Evolutionary conservation across 2,329 filamentous ascomycete species (phyloP).

Genomic region (Dactylellina cionopaga): DNA sequence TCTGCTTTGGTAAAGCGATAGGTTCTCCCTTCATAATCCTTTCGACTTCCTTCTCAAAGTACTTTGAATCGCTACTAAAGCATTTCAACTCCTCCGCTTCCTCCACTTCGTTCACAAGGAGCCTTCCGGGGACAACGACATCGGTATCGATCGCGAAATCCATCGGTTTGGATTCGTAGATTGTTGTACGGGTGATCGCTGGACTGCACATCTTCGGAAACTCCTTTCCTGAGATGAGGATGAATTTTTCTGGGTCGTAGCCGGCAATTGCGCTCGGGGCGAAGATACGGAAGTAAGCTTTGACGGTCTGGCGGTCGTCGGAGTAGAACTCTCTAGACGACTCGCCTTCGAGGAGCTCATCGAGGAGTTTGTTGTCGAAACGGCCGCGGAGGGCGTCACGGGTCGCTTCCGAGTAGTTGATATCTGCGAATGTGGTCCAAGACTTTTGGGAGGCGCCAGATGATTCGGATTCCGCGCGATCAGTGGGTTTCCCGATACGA

Average conservation of each 20-base stretch:
- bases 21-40: conserved; percentile 20
- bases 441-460: not conserved
- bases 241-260: conserved; percentile 47
- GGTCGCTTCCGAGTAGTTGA: conserved; percentile 39
- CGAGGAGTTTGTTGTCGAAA: conserved; percentile 6
- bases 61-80: conserved; percentile 31
- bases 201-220: conserved; percentile 34
- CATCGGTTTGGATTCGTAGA: conserved; percentile 26
- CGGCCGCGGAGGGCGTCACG: conserved; percentile 17
- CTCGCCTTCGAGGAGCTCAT: conserved; percentile 25
- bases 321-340: conserved; percentile 33
- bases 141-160: conserved; percentile 25
- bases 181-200: conserved; percentile 24
- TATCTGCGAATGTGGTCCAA: conserved; percentile 12
- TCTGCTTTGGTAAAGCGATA: conserved; percentile 14
- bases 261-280: conserved; percentile 28
- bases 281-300: conserved; percentile 39
- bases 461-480: not conserved
- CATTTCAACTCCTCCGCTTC: conserved; percentile 41
- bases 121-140: conserved; percentile 21
- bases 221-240: conserved; percentile 21
- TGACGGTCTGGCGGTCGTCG: conserved; percentile 17
- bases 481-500: conserved; percentile 11
- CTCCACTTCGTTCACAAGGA: conserved; percentile 26
- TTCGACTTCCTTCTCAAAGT: conserved; percentile 17